A percentile compares a stretch with the other conserved stretches of the same genome.
Evolutionary conservation across 768 basidiomycete species (phyloP).

Genomic region (Amanita rubescens): DNA sequence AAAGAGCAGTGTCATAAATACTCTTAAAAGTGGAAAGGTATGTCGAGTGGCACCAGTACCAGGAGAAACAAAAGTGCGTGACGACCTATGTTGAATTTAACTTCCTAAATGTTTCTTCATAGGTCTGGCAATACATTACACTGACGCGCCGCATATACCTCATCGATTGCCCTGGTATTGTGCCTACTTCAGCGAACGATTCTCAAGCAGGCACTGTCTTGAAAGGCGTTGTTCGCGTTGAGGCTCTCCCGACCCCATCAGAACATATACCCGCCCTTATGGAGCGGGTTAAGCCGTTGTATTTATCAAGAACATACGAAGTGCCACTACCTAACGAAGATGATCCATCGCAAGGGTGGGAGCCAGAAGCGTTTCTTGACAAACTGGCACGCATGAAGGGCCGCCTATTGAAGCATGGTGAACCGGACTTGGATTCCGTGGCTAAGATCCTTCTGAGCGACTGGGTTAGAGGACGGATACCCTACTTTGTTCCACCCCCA

Average conservation of each 20-base stretch:
- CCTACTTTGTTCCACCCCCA: slow-evolving; percentile 92
- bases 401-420: slow-evolving; percentile 87
- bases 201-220: slow-evolving; percentile 86
- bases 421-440: slow-evolving; percentile 86
- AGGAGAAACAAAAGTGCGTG: slow-evolving; percentile 84
- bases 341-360: slow-evolving; percentile 49
- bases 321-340: slow-evolving; percentile 55
- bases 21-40: slow-evolving; percentile 95
- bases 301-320: slow-evolving; percentile 81
- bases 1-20: slow-evolving; percentile 97
- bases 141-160: slow-evolving; percentile 94
- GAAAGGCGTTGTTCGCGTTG: slow-evolving; percentile 95
- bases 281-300: slow-evolving; percentile 86
- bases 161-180: slow-evolving; percentile 98
- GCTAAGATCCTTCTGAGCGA: slow-evolving; percentile 94
- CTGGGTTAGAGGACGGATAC: slow-evolving; percentile 96
- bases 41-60: slow-evolving; percentile 95
- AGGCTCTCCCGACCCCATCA: slow-evolving; percentile 86
- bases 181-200: slow-evolving; percentile 89
- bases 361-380: slow-evolving; percentile 74
- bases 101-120: background rate
- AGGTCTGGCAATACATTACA: slow-evolving; percentile 99
- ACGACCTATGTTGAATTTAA: background rate
- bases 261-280: slow-evolving; percentile 89
- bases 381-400: slow-evolving; percentile 87